Base-by-base conservation (phyloP, 768 basidiomycete genomes). In the Pleurotus tuber-regium region DNA sequence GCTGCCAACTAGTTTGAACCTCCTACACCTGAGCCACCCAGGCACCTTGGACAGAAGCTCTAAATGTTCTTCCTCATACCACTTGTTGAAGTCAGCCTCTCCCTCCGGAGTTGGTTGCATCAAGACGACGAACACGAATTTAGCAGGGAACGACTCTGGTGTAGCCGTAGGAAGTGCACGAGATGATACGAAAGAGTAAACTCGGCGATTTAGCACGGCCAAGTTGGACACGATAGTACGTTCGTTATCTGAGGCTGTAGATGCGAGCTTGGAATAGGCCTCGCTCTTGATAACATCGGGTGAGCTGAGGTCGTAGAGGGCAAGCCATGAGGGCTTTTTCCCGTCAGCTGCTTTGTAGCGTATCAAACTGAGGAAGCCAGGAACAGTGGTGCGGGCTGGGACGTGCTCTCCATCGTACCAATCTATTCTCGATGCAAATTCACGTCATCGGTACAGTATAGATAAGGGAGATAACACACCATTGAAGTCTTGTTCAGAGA, bases 61-160 rank as follows among this genome's bases (percentile, higher is more conserved):
- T 50, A 71, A 59, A 43, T 71, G 68, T 43, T 70, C 69, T 31
- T 66, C 66, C 12, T 68, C 59, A 53, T 71, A 71, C 68, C 69
- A 71, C 39, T 57, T 60, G 53, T 70, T 66, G 50, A 70, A 61
- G n/a, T 68, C 69, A 0, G 59, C 62, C 10, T 65, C 67, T 4
- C 48, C 46, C 21, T 66, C 60, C 1, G 62, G 31, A 2, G 58
- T 38, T 2, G 57, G 55, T n/a, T 58, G 52, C 36, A 62, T 57
- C 36, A 61, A 52, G 31, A 64, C 67, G 8, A 59, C 39, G 18
- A 66, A 48, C 9, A 67, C 6, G 42, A 60, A 66, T 43, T 58
- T 59, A n/a, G 54, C 57, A 1, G 66, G 66, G 10, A 63, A 38
- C 2, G 50, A 41, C 21, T 39, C 47, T 1, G 57, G 35, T 6